These are phyloP conservation scores for Isoetes engelmannii DNA, from an alignment of 83 land plant species.

Conservation along the genomic window DNA sequence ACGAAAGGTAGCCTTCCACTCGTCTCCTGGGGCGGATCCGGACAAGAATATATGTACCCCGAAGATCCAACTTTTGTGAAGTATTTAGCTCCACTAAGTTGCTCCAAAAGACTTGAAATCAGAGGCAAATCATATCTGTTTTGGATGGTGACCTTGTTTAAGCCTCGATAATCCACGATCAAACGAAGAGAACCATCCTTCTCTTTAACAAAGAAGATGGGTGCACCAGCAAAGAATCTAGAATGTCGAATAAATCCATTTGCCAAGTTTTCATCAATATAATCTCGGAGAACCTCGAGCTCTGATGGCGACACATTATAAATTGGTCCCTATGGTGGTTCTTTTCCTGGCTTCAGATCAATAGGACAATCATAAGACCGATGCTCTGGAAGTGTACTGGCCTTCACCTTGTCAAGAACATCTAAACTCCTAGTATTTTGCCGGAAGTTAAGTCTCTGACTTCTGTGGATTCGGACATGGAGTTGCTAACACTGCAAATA, in stretches of 20 bases:
- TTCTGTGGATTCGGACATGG: background rate
- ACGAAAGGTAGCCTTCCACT: background rate
- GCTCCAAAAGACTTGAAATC: conserved; percentile 4
- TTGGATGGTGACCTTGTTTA: background rate
- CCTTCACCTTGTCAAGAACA: conserved; percentile 12
- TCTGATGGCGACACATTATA: conserved; percentile 5
- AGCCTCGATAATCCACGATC: background rate
- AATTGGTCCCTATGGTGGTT: conserved; percentile 12
- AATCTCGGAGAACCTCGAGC: background rate
- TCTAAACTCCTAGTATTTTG: background rate
- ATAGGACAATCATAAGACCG: conserved; percentile 4
- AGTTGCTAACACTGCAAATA: background rate
- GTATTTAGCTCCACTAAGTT: background rate
- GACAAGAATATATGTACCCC: conserved; percentile 8
- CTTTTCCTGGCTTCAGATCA: background rate
- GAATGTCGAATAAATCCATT: conserved; percentile 14
- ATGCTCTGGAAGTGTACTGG: background rate
- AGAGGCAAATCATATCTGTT: conserved; percentile 7
- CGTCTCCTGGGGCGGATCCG: background rate
- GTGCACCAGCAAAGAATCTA: background rate
- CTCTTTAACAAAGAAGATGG: conserved; percentile 8
- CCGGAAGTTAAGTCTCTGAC: background rate
- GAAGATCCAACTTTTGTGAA: conserved; percentile 7
- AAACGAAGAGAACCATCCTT: background rate
- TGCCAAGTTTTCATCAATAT: background rate